Base-by-base conservation (phyloP, 2,329 filamentous ascomycete species). In the Epichloe baconii region DNA sequence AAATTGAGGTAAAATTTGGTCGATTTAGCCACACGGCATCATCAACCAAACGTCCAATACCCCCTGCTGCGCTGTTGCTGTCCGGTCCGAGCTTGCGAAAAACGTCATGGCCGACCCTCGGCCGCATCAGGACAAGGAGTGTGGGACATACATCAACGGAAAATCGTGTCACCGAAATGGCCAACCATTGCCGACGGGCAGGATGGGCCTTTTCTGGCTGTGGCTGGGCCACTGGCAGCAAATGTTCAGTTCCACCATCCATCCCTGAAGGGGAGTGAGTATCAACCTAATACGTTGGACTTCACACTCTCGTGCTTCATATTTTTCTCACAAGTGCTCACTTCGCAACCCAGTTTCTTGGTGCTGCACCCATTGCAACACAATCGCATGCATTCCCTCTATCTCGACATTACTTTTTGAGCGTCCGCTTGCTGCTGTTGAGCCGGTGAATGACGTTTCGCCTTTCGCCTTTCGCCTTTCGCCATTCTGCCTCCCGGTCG, bases 391-490 rank as follows among this genome's bases (percentile, higher is more conserved):
- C 50, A 34, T 37, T 23, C 37, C 17, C 43, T 47, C 38, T 23
- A 23, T 26, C 47, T 4, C 40, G 14, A 23, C 45, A 46, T 47
- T 37, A 36, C 44, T 19, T 52, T 48, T 36, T 31, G 31, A 40
- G 31, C 35, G 21, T 35, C 21, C 36, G 10, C 35, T 35, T 35
- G 42, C 47, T 42, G 21, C 79, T 72, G 71, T 78, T 77, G 76
- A 72, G 74, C 64, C 71, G 69, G 71, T 70, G 49, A 49, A 51
- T 47, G 52, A 42, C 45, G 19, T 41, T 43, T 49, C 35, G 31
- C 44, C 23, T 26, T 26, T 36, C 51, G 14, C 48, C 40, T n/a
- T 40, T 46, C 46, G 45, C 48, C 40, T 19, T 46, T 46, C 44
- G 45, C 48, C 31, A 42, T 51, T 36, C 31, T 47, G 7, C 47